A percentile compares a stretch with the other conserved stretches of the same genome.
Conservation (phyloP, 2,329 filamentous ascomycete species). For the Epichloe elymi region DNA sequence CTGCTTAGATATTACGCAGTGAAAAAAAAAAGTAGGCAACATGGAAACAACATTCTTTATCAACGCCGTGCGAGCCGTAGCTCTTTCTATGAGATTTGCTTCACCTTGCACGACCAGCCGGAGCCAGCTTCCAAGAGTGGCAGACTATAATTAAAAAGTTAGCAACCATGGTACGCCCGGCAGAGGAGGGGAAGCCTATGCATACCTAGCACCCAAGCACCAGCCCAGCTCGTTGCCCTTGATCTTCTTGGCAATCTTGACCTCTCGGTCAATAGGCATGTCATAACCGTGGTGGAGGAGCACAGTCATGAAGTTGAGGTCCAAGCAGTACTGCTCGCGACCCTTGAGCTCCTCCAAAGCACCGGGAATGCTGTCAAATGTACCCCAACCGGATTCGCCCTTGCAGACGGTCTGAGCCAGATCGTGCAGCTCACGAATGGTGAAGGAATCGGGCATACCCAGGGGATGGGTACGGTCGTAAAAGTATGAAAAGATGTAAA, state of each 20-base stretch:
- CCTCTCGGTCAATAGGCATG: constrained; percentile 91
- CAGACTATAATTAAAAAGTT: constrained; percentile 40
- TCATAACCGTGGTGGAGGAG: constrained; percentile 92
- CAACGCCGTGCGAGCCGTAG: not conserved
- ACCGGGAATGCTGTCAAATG: constrained; percentile 62
- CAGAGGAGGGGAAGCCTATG: constrained; percentile 2
- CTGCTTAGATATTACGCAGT: not conserved
- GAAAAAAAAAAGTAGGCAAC: no score
- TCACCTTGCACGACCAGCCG: constrained; percentile 82
- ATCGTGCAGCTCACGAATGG: constrained; percentile 76
- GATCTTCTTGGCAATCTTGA: constrained; percentile 98
- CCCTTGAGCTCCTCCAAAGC: constrained; percentile 70
- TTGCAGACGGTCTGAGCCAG: constrained; percentile 75
- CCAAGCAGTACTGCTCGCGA: constrained; percentile 82
- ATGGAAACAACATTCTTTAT: not conserved
- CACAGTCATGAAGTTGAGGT: constrained; percentile 92
- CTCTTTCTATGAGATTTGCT: constrained; percentile 47
- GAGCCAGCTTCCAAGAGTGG: constrained; percentile 70
- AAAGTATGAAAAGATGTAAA: constrained; percentile 97
- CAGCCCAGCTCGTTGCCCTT: constrained; percentile 93
- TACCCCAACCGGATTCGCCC: constrained; percentile 63
- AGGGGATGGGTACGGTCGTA: constrained; percentile 88
- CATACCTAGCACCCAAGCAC: constrained; percentile 92
- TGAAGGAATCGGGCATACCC: constrained; percentile 98
- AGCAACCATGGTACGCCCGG: constrained; percentile 3